Percentiles rank a stretch among this genome's conserved stretches.
phyloP scores from a whole-genome alignment of 2,329 filamentous ascomycete genomes.

The Colletotrichum coccodes region DNA sequence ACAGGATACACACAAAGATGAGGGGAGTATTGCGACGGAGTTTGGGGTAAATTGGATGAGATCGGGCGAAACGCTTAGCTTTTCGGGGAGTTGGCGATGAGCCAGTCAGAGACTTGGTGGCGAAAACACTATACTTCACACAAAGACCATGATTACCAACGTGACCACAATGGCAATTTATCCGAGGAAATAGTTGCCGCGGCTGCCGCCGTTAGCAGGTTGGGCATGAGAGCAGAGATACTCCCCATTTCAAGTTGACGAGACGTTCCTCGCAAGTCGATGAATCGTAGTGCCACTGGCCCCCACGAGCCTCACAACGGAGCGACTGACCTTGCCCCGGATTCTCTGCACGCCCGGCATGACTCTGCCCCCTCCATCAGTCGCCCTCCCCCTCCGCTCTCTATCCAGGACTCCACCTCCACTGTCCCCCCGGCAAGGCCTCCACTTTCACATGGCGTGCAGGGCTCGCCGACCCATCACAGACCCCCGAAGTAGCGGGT shows the following conservation, averaged over 20 bases:
- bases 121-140: background rate
- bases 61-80: background rate
- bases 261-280: background rate
- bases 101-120: background rate
- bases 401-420: background rate
- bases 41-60: background rate
- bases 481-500: background rate
- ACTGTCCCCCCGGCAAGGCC: background rate
- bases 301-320: background rate
- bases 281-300: too few species aligned
- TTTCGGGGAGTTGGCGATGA: background rate
- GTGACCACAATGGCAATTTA: background rate
- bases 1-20: background rate
- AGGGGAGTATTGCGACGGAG: background rate
- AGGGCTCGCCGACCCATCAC: background rate
- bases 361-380: background rate
- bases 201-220: too few species aligned
- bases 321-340: background rate
- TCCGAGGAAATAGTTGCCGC: background rate
- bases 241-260: background rate
- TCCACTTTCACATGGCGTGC: background rate
- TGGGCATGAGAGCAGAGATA: background rate
- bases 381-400: background rate
- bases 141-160: background rate
- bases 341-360: background rate